Conservation (phyloP, 306 rosid genomes). For the Glycine soja region DNA sequence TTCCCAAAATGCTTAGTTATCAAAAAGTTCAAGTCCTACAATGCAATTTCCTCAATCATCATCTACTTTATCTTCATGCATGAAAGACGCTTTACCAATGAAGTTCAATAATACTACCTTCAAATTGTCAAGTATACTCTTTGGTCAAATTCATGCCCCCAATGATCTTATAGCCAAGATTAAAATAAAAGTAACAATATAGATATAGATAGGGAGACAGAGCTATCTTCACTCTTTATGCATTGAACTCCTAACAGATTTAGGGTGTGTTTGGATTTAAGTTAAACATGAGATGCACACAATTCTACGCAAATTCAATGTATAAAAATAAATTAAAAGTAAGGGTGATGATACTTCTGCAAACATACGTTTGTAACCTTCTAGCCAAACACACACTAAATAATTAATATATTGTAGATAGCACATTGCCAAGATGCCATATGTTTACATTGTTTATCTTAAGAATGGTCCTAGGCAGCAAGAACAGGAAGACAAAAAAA, state of each 20-base stretch:
- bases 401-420: conserved; percentile 55
- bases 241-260: conserved; percentile 54
- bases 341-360: too few relatives aligned
- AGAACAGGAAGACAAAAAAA: conserved; percentile 32
- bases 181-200: background rate
- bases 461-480: conserved; percentile 53
- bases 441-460: conserved; percentile 70
- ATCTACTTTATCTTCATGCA: conserved; percentile 15
- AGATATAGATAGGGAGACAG: background rate
- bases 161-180: background rate
- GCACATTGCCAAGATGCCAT: conserved; percentile 46
- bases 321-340: too few relatives aligned
- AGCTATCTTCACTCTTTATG: conserved; percentile 35
- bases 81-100: conserved; percentile 1
- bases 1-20: background rate
- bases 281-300: too few relatives aligned
- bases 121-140: background rate
- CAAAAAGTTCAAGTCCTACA: conserved; percentile 28
- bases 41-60: conserved; percentile 1
- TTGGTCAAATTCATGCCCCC: background rate
- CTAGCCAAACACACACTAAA: background rate
- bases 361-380: too few relatives aligned
- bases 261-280: background rate
- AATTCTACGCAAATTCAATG: too few relatives aligned
- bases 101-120: background rate